Conservation (phyloP, 1,284 basidiomycete species). For the Afroboletus lepidellus region DNA sequence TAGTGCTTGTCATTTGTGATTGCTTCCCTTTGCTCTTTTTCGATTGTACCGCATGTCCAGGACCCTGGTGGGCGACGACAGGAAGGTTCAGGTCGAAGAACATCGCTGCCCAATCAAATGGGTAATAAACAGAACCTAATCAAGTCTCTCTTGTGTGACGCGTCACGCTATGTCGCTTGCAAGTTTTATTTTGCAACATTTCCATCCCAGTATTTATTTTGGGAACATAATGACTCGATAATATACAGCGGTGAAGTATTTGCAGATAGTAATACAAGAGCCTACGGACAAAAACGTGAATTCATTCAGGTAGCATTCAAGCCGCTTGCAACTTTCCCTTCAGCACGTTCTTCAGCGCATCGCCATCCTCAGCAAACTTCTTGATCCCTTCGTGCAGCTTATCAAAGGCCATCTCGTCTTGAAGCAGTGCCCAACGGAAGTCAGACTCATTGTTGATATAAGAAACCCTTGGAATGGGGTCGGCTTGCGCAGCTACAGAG, state of each 20-base stretch:
- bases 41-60: slow-evolving; percentile 25
- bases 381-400: background rate
- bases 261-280: background rate
- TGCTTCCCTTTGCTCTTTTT: slow-evolving; percentile 55
- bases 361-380: background rate
- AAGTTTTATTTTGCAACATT: too few species aligned
- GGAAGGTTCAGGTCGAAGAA: slow-evolving; percentile 63
- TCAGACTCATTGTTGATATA: background rate
- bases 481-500: background rate
- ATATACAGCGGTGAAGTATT: background rate
- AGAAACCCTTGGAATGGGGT: background rate
- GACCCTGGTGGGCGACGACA: slow-evolving; percentile 31
- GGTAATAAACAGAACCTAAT: too few species aligned
- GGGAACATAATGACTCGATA: slow-evolving; percentile 43
- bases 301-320: background rate
- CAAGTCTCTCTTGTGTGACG: too few species aligned
- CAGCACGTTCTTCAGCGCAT: background rate
- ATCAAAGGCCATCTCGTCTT: background rate
- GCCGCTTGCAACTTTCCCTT: background rate
- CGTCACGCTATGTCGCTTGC: too few species aligned
- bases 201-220: too few species aligned
- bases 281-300: background rate
- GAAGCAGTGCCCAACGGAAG: background rate
- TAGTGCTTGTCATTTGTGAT: slow-evolving; percentile 19
- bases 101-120: slow-evolving; percentile 36